Conservation (phyloP, 2,329 filamentous ascomycete species). For the Fusarium marasasianum region DNA sequence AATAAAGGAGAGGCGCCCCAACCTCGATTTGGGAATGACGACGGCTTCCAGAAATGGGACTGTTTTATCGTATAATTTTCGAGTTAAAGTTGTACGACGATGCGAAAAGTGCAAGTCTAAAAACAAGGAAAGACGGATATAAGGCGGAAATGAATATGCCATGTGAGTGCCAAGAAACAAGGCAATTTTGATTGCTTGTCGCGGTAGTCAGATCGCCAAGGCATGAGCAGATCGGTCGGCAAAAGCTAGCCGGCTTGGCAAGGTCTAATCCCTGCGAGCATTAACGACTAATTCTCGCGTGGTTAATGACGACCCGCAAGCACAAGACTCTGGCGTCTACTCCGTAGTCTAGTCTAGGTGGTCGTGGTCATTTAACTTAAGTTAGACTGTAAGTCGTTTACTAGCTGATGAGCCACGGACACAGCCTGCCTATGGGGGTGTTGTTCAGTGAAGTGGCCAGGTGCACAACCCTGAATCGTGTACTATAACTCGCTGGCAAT, state of each 20-base stretch:
- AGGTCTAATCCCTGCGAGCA: neutral
- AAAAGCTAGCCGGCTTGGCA: conserved; percentile 40
- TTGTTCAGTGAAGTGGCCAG: neutral
- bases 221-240: conserved; percentile 38
- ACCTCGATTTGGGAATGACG: neutral
- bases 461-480: conserved; percentile 13
- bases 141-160: neutral
- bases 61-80: neutral
- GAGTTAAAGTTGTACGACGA: neutral
- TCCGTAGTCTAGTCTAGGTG: too few species aligned
- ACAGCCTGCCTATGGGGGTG: neutral
- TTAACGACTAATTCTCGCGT: conserved; percentile 7
- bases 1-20: neutral
- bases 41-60: neutral
- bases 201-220: conserved; percentile 30
- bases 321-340: neutral
- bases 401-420: neutral
- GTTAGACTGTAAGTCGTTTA: neutral
- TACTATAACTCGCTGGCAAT: neutral
- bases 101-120: neutral
- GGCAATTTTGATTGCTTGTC: neutral
- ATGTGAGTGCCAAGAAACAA: conserved; percentile 3
- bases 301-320: conserved; percentile 14
- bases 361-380: neutral
- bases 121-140: conserved; percentile 2